Base-by-base conservation (phyloP, 1,284 basidiomycete genomes). In the Apiotrichum akiyoshidainum region DNA sequence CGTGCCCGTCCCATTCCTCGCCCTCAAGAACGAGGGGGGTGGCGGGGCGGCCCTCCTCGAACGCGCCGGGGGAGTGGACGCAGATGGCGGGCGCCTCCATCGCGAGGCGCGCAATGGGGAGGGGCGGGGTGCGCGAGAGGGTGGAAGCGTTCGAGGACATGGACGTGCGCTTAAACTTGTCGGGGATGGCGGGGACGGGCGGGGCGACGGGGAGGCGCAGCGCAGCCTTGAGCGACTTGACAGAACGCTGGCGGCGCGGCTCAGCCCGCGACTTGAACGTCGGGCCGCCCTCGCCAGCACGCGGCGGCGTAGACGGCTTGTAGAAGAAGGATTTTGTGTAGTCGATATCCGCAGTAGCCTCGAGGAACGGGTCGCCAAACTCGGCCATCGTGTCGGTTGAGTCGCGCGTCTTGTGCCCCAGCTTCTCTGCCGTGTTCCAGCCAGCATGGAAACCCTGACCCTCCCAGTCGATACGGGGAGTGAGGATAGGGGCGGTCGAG, bases 251-350 rank as follows among this genome's bases (percentile, higher is more conserved):
- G 52, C 63, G 55, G 50, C 54, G 55, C 19, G 49, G 40, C 21
- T 49, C 40, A 35, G 22, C 21, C 8, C 21, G 48, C 19, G 34
- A 5, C 33, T 26, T 26, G 40, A 39, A 16, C n/a, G 31, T 6
- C 33, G 12, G n/a, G n/a, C 14, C 52, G 44, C 21, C 41, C 12
- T 48, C 33, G 49, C 42, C 40, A 1, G 55, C 52, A 1, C 63
- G 55, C 6, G 72, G 74, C 14, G 76, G 76, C 0, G 76, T 78
- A 1, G 65, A 46, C 9, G 76, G 76, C 58, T 74, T 74, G 65
- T 78, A 78, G 65, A 78, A 78, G 69, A 78, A 78, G 16, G 74
- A 76, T 61, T 74, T 72, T 8, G 74, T 67, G 58, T 73, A 78
- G 61, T 78, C 76, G 52, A 74, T 71, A 12, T 60, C 47, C 2